Evolutionary conservation across 2,329 filamentous ascomycete species (phyloP), one percentile per base, ranked within the genome.

Genomic region (Ophiostoma sp.): DNA sequence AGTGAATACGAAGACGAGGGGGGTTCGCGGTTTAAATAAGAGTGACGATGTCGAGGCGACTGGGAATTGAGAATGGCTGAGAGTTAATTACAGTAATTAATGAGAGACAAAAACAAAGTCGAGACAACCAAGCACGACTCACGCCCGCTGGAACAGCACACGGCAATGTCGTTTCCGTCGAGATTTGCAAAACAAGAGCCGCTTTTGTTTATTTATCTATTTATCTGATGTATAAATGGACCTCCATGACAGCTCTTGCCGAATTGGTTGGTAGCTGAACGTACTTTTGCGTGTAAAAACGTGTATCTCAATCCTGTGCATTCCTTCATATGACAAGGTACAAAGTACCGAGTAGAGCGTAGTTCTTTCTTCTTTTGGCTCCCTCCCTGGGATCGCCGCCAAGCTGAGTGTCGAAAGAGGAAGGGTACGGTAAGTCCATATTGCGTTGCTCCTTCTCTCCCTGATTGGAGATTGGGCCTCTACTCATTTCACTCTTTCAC

Each of bases 311-410:
- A 62, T 62, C 57, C 11, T 35, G n/a, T 13, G 31, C 31, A 35
- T 27, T 27, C 52, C 10, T 57, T 10, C 27, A 31, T 31, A n/a
- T n/a, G n/a, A n/a, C n/a, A n/a, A n/a, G 27, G 27, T 31, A 31
- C 27, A 31, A 31, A 31, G 27, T 31, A 31, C 27, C 1, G 27
- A 31, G 27, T 31, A 31, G 27, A 31, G 27, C 1, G 27, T 31
- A 31, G 27, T 31, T 31, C 27, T 31, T 31, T 31, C 27, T n/a
- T 20, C 44, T 17, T 57, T 57, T 23, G n/a, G 52, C 52, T 57
- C 52, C 52, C 52, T 57, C 52, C 52, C 52, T 57, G 52, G 23
- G 52, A 57, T 57, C 52, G 52, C 52, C 52, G 44, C 15, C 44
- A 15, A 48, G 36, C 36, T 10, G 36, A 39, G 36, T 57, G n/a